Evolutionary conservation across 257 asterid species (phyloP), one percentile per base, ranked within the genome.

Genomic region (Solanum verrucosum): DNA sequence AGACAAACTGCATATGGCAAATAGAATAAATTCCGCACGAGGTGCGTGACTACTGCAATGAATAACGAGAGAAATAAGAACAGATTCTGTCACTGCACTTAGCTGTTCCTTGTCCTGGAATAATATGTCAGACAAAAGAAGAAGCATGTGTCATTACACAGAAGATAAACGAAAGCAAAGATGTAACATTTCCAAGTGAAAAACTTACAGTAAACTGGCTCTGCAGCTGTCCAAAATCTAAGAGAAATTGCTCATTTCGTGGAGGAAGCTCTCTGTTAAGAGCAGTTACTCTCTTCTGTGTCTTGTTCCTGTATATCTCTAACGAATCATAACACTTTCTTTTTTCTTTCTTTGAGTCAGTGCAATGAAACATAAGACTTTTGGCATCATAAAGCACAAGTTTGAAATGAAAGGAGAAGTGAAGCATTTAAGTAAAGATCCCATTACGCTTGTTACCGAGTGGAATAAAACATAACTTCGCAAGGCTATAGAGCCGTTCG

Each of bases 31-130:
- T 90, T 96, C 96, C 83, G 99, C 99, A 90, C 98, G 91, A 23
- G 99, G 99, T 83, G 98, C 96, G 91, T 97, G 99, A 90, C 92
- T 92, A 89, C 97, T 95, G 90, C 98, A 97, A 90, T 95, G 96
- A 89, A 94, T 91, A 89, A 96, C 98, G 90, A 96, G 93, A 85
- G 96, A 92, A 89, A 95, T 94, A 71, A 97, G 91, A 88, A 92
- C 93, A 87, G 98, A 93, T 90, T 97, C 99, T 31, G 95, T 92
- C 90, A 95, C 96, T 77, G 88, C 92, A 87, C 96, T 94, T 81
- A 97, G 88, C 89, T 95, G 98, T 87, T 94, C 99, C 91, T 93
- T 96, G 90, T 97, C 99, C 99, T 97, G 95, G 40, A 72, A 52
- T 89, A 90, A 35, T 71, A 65, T 75, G 84, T 60, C 65, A 56